Conservation (phyloP, 2,329 filamentous ascomycete species). For the Apiospora phragmitis region DNA sequence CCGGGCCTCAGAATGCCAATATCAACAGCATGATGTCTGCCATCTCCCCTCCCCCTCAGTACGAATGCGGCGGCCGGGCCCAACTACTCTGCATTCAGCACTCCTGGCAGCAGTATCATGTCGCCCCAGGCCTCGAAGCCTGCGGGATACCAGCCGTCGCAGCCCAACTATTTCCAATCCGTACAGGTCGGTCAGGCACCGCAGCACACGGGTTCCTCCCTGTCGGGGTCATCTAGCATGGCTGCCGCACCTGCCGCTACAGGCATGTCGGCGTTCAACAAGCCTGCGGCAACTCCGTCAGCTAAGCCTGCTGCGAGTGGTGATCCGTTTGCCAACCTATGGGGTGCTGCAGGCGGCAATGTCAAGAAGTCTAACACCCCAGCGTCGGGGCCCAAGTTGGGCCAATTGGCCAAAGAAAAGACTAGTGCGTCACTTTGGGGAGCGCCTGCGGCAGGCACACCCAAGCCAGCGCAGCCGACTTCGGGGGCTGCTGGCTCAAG, state of each 20-base stretch:
- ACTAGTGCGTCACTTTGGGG: constrained; percentile 95
- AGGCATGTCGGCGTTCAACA: constrained; percentile 42
- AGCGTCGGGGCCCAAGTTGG: constrained; percentile 74
- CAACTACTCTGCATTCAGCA: constrained; percentile 65
- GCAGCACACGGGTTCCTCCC: constrained; percentile 35
- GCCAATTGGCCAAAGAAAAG: constrained; percentile 97
- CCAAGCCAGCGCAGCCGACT: constrained; percentile 23
- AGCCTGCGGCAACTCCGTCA: constrained; percentile 43
- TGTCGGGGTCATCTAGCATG: constrained; percentile 27
- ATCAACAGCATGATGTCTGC: constrained; percentile 82
- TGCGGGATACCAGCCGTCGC: constrained; percentile 69
- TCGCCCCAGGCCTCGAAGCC: constrained; percentile 51
- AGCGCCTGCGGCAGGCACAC: constrained; percentile 49
- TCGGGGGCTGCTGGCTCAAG: constrained; percentile 16
- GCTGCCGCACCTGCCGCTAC: constrained; percentile 23
- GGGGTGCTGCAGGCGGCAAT: constrained; percentile 72
- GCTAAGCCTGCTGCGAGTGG: constrained; percentile 62
- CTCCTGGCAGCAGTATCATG: constrained; percentile 43
- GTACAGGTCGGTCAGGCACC: constrained; percentile 70
- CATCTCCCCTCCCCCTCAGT: constrained; percentile 71
- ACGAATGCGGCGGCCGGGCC: constrained; percentile 54
- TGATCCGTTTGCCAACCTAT: constrained; percentile 88
- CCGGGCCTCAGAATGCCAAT: constrained; percentile 77
- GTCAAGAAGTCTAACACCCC: constrained; percentile 71
- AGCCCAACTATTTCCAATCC: constrained; percentile 95